Percentiles rank a stretch among this genome's conserved stretches.
phyloP scores from a whole-genome alignment of 768 basidiomycete genomes.

The Atractiella rhizophila region DNA sequence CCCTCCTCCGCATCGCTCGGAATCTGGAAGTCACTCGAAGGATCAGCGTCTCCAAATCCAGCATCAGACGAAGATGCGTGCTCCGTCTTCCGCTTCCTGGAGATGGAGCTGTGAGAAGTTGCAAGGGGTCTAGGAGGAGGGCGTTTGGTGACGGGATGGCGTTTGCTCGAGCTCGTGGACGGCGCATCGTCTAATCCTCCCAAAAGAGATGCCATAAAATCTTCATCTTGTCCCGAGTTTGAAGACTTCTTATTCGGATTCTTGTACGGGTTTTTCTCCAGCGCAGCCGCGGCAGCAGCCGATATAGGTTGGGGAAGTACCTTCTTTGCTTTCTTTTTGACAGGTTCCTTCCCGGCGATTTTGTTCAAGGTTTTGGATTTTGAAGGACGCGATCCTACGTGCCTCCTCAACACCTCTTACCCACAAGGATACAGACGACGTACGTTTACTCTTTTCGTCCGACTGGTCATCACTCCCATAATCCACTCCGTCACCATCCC shows the following conservation, averaged over 20 bases:
- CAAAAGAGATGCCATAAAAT: slow-evolving; percentile 65
- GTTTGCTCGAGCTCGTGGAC: slow-evolving; percentile 14
- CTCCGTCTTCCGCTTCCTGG: too few relatives aligned
- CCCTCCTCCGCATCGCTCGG: too few relatives aligned
- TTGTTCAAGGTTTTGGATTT: too few relatives aligned
- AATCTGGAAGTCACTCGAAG: too few relatives aligned
- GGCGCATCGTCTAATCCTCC: slow-evolving; percentile 37
- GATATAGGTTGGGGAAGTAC: slow-evolving; percentile 1
- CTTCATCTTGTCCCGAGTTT: slow-evolving; percentile 45
- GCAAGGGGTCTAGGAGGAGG: too few relatives aligned
- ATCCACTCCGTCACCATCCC: slow-evolving; percentile 15
- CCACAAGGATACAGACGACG: too few relatives aligned
- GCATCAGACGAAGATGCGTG: slow-evolving; percentile 3
- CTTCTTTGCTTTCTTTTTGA: slow-evolving; percentile 5
- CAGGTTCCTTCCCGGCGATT: not conserved
- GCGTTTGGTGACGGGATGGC: too few relatives aligned
- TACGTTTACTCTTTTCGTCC: slow-evolving; percentile 35
- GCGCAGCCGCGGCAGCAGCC: not conserved
- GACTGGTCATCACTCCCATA: slow-evolving; percentile 26
- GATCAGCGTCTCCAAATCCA: not conserved
- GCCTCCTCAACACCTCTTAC: too few relatives aligned
- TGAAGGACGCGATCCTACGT: too few relatives aligned
- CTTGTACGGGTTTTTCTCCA: slow-evolving; percentile 10
- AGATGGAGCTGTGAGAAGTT: too few relatives aligned
- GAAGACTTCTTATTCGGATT: slow-evolving; percentile 32